These are phyloP conservation scores for Houttuynia cordata DNA, from an alignment of 164 flowering plant species.

Conservation along the genomic window DNA sequence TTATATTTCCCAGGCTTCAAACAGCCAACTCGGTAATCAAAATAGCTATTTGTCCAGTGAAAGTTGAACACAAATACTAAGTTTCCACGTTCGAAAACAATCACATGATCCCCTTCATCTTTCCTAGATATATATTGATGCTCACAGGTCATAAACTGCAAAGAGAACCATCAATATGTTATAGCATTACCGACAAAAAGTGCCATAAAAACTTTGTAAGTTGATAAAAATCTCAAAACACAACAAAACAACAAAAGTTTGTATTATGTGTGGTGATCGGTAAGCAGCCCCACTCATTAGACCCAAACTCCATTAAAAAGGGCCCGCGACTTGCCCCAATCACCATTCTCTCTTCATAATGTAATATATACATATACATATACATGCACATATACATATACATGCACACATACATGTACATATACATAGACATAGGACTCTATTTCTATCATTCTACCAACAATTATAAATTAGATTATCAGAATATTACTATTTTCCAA, in stretches of 20 bases:
- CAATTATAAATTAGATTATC: too few relatives aligned
- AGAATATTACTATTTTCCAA: not conserved
- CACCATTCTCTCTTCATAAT: too few relatives aligned
- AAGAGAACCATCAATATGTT: not conserved
- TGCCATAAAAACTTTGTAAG: not conserved
- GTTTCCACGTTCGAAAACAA: slow-evolving; percentile 83
- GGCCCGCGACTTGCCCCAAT: too few relatives aligned
- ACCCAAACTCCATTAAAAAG: too few relatives aligned
- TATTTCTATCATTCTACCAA: too few relatives aligned
- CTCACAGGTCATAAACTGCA: slow-evolving; percentile 92
- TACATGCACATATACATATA: too few relatives aligned
- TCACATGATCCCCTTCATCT: slow-evolving; percentile 72
- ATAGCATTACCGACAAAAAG: not conserved
- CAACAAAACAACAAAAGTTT: too few relatives aligned
- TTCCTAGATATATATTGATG: slow-evolving; percentile 85
- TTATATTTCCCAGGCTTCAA: slow-evolving; percentile 84
- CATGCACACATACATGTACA: too few relatives aligned
- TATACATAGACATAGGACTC: too few relatives aligned
- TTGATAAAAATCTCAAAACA: not conserved
- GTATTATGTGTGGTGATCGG: too few relatives aligned
- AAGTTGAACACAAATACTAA: slow-evolving; percentile 94
- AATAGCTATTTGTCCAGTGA: slow-evolving; percentile 87
- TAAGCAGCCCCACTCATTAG: too few relatives aligned
- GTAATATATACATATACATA: too few relatives aligned
- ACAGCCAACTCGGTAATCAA: slow-evolving; percentile 82